These are phyloP conservation scores for Sanguinoderma infundibulare DNA, from an alignment of 1,284 basidiomycete species.

Conservation along the genomic window DNA sequence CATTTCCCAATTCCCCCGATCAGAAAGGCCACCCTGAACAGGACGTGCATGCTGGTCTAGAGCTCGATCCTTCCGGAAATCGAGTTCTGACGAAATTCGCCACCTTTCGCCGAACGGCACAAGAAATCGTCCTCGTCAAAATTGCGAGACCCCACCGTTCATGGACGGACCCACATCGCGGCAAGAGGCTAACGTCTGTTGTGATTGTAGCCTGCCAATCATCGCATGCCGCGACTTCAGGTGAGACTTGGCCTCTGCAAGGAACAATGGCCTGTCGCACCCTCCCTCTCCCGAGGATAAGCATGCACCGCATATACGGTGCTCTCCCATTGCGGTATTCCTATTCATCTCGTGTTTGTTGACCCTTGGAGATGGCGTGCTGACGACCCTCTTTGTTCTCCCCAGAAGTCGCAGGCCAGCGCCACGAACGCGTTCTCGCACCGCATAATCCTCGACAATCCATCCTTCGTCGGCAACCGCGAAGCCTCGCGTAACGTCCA, in stretches of 20 bases:
- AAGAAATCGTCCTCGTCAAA: neutral
- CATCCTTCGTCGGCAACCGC: neutral
- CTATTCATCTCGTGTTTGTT: neutral
- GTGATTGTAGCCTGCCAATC: neutral
- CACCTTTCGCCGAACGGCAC: neutral
- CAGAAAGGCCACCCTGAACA: neutral
- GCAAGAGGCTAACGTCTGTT: neutral
- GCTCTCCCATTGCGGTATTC: neutral
- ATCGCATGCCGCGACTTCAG: neutral
- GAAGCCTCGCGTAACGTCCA: neutral
- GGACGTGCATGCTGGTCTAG: neutral
- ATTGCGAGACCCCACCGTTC: neutral
- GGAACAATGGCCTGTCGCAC: neutral
- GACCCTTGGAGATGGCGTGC: neutral
- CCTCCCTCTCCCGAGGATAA: neutral
- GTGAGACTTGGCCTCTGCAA: neutral
- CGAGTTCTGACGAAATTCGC: neutral
- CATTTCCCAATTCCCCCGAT: neutral
- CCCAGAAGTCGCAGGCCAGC: neutral
- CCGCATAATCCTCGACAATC: constrained; percentile 6
- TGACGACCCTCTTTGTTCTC: neutral
- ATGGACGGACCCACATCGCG: neutral
- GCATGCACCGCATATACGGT: neutral
- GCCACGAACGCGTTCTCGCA: neutral
- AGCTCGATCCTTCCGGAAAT: neutral